Conservation (phyloP, 2,329 filamentous ascomycete genomes). For the Daldinia sp. region DNA sequence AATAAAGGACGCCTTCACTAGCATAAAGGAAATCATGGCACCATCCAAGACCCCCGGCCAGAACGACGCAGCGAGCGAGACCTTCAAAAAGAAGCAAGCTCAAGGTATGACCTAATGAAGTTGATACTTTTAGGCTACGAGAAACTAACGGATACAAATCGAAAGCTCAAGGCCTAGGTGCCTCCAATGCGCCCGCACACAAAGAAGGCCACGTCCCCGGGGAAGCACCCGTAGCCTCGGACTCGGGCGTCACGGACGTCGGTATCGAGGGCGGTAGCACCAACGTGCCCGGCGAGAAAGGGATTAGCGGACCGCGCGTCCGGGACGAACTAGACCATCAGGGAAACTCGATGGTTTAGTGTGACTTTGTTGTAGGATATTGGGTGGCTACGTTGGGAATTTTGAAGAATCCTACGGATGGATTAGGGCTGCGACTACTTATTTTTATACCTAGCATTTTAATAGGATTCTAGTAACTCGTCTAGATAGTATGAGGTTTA, state of each 20-base stretch:
- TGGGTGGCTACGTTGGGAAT: not conserved
- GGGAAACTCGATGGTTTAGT: slow-evolving; percentile 38
- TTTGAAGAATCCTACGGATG: too few relatives aligned
- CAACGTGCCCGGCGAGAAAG: slow-evolving; percentile 41
- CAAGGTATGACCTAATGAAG: slow-evolving; percentile 22
- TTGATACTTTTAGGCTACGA: not conserved
- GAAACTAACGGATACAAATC: not conserved
- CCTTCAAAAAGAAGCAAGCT: slow-evolving; percentile 41
- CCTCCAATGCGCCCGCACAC: slow-evolving; percentile 39
- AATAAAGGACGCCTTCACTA: not conserved
- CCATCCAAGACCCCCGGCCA: slow-evolving; percentile 42
- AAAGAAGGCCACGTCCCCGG: slow-evolving; percentile 40
- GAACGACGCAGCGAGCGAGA: slow-evolving; percentile 41
- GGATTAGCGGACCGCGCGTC: slow-evolving; percentile 36
- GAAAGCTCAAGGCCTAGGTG: slow-evolving; percentile 41
- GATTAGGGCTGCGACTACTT: too few relatives aligned
- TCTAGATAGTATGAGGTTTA: too few relatives aligned
- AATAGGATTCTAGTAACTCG: too few relatives aligned
- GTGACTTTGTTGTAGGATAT: not conserved
- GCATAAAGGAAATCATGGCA: slow-evolving; percentile 17
- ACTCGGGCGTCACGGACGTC: slow-evolving; percentile 37
- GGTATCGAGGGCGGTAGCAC: slow-evolving; percentile 38
- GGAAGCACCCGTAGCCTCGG: slow-evolving; percentile 40
- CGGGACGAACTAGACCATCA: slow-evolving; percentile 33
- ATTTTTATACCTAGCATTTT: too few relatives aligned